Conservation (phyloP, 257 asterid species). For the Salvia splendens region DNA sequence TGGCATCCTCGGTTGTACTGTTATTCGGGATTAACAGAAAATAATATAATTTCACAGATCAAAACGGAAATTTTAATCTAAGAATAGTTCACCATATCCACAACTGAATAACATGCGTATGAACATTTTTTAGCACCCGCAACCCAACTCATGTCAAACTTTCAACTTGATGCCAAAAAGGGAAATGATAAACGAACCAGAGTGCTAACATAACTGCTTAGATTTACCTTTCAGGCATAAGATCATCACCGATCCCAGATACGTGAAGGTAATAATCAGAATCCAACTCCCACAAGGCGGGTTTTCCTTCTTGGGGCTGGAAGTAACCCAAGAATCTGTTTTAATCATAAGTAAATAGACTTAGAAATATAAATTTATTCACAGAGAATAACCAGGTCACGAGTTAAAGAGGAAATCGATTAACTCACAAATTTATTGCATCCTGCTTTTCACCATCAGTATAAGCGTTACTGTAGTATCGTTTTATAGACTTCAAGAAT, state of each 20-base stretch:
- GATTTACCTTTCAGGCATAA: conserved; percentile 70
- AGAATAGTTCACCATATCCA: neutral
- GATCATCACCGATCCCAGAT: conserved; percentile 91
- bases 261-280: conserved; percentile 99
- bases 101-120: conserved; percentile 4
- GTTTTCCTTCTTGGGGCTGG: conserved; percentile 96
- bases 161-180: neutral
- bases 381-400: too few species aligned
- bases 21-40: conserved; percentile 24
- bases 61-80: conserved; percentile 15
- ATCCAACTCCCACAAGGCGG: conserved; percentile 98
- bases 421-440: conserved; percentile 87
- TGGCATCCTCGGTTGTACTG: conserved; percentile 55
- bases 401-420: conserved; percentile 19
- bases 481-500: conserved; percentile 89
- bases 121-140: too few species aligned
- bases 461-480: conserved; percentile 96
- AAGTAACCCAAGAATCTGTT: conserved; percentile 96
- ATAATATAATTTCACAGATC: conserved; percentile 24
- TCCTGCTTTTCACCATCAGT: conserved; percentile 99
- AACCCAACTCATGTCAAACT: too few species aligned
- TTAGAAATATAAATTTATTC: conserved; percentile 24
- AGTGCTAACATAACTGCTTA: conserved; percentile 3
- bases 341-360: conserved; percentile 30
- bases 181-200: conserved; percentile 5